Percentiles rank a stretch among this genome's conserved stretches.
phyloP scores from a whole-genome alignment of 176 grass and related monocot species.

The Rhynchospora pubera region DNA sequence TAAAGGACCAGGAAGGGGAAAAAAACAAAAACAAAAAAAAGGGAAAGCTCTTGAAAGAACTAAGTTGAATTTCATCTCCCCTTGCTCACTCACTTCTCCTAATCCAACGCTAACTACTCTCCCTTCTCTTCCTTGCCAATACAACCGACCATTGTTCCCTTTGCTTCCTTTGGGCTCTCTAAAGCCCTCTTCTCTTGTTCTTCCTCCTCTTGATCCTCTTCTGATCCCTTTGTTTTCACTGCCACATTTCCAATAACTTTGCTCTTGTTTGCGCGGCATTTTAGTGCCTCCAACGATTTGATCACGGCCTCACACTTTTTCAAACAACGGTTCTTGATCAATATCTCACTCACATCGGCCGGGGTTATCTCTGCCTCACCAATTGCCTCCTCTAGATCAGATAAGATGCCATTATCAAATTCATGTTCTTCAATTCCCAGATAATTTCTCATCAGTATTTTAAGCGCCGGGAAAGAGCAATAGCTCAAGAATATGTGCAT shows the following conservation, averaged over 20 bases:
- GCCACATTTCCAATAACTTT: neutral
- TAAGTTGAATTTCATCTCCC: conserved; percentile 38
- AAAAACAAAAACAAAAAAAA: neutral
- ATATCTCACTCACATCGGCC: conserved; percentile 82
- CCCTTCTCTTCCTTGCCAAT: conserved; percentile 26
- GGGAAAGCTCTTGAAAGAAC: neutral
- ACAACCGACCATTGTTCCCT: conserved; percentile 18
- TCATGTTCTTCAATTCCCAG: conserved; percentile 25
- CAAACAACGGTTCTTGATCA: conserved; percentile 61
- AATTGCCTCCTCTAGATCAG: conserved; percentile 34
- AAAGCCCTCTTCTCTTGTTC: conserved; percentile 73
- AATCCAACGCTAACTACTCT: conserved; percentile 36
- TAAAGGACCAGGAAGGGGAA: neutral
- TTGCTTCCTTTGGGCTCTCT: conserved; percentile 65
- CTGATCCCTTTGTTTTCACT: neutral
- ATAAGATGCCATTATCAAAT: conserved; percentile 11
- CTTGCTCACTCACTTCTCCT: conserved; percentile 8
- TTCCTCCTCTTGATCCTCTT: conserved; percentile 32
- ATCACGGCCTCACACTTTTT: conserved; percentile 34
- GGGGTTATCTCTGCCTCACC: conserved; percentile 63
- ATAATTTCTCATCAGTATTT: conserved; percentile 77
- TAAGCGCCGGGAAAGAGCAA: conserved; percentile 60
- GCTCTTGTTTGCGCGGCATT: conserved; percentile 29
- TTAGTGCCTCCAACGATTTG: conserved; percentile 31
- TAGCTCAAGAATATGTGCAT: conserved; percentile 89